These are phyloP conservation scores for Panaeolus cyanescens DNA, from an alignment of 768 basidiomycete genomes.

Conservation along the genomic window DNA sequence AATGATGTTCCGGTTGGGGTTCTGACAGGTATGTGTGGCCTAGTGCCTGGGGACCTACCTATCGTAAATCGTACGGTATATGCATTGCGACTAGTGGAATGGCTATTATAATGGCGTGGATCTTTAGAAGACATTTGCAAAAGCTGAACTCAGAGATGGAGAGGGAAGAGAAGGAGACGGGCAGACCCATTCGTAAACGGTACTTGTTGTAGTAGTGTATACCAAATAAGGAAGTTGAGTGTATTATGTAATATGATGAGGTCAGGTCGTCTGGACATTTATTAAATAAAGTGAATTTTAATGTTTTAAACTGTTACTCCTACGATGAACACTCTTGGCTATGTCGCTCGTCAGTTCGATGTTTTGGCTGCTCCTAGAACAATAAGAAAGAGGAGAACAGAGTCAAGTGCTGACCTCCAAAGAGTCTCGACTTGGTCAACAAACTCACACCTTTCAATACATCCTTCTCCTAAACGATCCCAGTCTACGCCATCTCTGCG, in stretches of 20 bases:
- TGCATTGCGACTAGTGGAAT: conserved; percentile 62
- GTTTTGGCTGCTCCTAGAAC: conserved; percentile 63
- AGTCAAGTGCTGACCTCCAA: conserved; percentile 33
- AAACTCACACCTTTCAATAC: conserved; percentile 46
- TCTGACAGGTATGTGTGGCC: conserved; percentile 78
- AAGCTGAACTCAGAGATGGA: conserved; percentile 39
- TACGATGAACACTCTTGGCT: conserved; percentile 78
- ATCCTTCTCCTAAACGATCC: conserved; percentile 46
- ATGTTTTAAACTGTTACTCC: conserved; percentile 5
- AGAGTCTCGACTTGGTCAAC: conserved; percentile 62
- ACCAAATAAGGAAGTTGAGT: conserved; percentile 6
- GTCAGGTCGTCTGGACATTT: conserved; percentile 2
- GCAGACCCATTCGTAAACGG: conserved; percentile 46
- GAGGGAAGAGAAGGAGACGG: conserved; percentile 38
- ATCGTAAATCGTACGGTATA: conserved; percentile 70
- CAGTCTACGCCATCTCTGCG: conserved; percentile 61
- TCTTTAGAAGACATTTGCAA: conserved; percentile 45
- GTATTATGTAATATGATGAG: conserved; percentile 7
- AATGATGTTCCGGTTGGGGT: conserved; percentile 68
- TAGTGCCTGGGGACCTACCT: conserved; percentile 67
- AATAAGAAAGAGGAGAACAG: conserved; percentile 49
- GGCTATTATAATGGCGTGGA: conserved; percentile 53
- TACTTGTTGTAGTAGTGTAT: conserved; percentile 44
- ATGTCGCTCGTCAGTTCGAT: conserved; percentile 84
- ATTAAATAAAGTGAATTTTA: no score